Conservation (phyloP, 208 protist genomes). For the Crithidia thermophila region DNA sequence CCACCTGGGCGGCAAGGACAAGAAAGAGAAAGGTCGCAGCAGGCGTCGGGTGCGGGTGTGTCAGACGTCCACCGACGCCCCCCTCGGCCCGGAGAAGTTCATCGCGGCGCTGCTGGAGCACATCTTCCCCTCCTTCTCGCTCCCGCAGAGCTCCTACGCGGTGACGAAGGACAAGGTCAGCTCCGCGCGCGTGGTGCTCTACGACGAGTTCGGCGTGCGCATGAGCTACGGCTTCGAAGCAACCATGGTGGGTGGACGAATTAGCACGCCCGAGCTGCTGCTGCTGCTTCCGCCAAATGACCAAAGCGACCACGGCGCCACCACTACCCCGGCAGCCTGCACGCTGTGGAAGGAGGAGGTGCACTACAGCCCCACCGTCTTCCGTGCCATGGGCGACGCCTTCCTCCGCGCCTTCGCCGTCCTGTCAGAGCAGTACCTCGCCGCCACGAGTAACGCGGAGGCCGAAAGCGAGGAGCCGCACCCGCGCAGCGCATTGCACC, state of each 20-base stretch:
- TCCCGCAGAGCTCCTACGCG: constrained; percentile 82
- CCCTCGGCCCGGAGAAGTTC: constrained; percentile 69
- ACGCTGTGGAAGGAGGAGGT: constrained; percentile 16
- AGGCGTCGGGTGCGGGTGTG: constrained; percentile 7
- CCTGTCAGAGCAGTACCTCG: constrained; percentile 21
- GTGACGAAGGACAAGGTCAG: constrained; percentile 89
- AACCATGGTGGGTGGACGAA: constrained; percentile 89
- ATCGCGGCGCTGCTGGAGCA: constrained; percentile 64
- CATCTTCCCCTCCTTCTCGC: constrained; percentile 66
- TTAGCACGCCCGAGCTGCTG: constrained; percentile 26
- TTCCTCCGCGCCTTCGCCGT: constrained; percentile 26
- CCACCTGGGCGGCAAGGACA: constrained; percentile 10
- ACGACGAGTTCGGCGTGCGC: constrained; percentile 89
- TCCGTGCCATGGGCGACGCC: constrained; percentile 31
- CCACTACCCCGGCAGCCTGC: not conserved
- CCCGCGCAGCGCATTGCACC: not conserved
- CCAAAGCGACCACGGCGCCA: too few species aligned
- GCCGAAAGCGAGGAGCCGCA: not conserved
- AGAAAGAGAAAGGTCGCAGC: not conserved
- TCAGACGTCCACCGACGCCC: constrained; percentile 10
- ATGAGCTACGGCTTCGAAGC: constrained; percentile 96
- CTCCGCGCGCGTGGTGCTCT: constrained; percentile 92
- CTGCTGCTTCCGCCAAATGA: too few species aligned
- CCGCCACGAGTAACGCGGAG: not conserved
- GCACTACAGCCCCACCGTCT: constrained; percentile 28